Conservation (phyloP, 192 early-diverging fungal genomes). For the Thoreauomyces humboldtii region DNA sequence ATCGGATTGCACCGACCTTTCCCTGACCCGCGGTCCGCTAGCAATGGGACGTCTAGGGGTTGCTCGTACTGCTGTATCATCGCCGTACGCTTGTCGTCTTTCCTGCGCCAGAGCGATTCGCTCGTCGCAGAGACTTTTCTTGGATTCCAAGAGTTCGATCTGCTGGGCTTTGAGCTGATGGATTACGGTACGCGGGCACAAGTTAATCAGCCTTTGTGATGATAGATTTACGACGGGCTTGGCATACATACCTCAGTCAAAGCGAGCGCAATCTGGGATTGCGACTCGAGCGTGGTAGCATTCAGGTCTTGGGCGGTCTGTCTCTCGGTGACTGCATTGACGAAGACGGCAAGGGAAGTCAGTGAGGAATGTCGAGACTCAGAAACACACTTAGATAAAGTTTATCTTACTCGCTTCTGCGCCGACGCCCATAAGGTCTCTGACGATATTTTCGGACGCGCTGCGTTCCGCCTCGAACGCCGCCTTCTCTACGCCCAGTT, state of each 20-base stretch:
- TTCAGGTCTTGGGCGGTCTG: constrained; percentile 3
- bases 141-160: background rate
- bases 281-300: background rate
- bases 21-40: no score
- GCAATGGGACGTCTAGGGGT: no score
- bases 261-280: background rate
- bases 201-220: background rate
- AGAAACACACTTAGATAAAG: no score
- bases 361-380: no score
- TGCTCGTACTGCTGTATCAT: no score
- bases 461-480: constrained; percentile 4
- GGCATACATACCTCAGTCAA: background rate
- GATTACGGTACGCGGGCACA: no score
- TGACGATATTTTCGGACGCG: background rate
- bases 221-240: no score
- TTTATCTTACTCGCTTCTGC: no score
- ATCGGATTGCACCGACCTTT: no score
- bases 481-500: background rate
- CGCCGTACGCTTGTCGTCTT: background rate
- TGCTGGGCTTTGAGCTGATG: background rate
- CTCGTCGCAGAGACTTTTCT: constrained; percentile 1
- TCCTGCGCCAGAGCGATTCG: constrained; percentile 3
- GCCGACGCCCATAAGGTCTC: background rate
- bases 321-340: background rate
- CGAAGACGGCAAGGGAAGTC: no score